phyloP scores from a whole-genome alignment of 2,329 filamentous ascomycete genomes.

The Monascus ruber region DNA sequence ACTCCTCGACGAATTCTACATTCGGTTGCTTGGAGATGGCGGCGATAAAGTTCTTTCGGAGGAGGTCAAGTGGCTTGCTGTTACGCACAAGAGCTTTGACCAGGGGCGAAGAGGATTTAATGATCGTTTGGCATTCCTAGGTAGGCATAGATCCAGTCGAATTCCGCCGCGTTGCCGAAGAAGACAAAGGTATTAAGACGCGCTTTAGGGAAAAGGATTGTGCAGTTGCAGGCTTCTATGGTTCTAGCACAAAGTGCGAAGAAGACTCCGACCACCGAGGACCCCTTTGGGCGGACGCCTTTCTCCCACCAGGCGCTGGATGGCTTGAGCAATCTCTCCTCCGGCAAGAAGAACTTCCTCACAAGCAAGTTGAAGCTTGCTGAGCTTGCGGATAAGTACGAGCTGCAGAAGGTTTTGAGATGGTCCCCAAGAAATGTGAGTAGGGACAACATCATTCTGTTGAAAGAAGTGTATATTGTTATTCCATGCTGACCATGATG shows the following conservation, averaged over 20 bases:
- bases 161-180: too few species aligned
- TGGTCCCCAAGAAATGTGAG: conserved; percentile 80
- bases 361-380: conserved; percentile 56
- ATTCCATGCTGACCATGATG: neutral
- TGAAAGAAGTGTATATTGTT: neutral
- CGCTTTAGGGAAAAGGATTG: conserved; percentile 47
- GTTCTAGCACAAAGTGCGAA: conserved; percentile 40
- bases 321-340: conserved; percentile 61
- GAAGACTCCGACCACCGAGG: conserved; percentile 20
- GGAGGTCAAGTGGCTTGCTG: conserved; percentile 89
- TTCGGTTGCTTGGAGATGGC: conserved; percentile 59
- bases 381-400: conserved; percentile 56
- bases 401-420: conserved; percentile 63
- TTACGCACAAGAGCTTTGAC: conserved; percentile 98
- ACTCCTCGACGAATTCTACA: conserved; percentile 66
- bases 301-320: conserved; percentile 61
- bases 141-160: conserved; percentile 37
- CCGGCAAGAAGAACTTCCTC: conserved; percentile 48
- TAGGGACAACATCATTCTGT: conserved; percentile 3
- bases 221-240: conserved; percentile 54
- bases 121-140: conserved; percentile 78
- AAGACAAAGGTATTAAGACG: conserved; percentile 3
- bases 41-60: conserved; percentile 68
- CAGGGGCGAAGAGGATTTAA: conserved; percentile 91
- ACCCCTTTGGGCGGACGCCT: conserved; percentile 48